Percentiles rank a stretch among this genome's conserved stretches.
Evolutionary conservation across 768 basidiomycete genomes (phyloP).

Genomic region (Agrocybe pediades): DNA sequence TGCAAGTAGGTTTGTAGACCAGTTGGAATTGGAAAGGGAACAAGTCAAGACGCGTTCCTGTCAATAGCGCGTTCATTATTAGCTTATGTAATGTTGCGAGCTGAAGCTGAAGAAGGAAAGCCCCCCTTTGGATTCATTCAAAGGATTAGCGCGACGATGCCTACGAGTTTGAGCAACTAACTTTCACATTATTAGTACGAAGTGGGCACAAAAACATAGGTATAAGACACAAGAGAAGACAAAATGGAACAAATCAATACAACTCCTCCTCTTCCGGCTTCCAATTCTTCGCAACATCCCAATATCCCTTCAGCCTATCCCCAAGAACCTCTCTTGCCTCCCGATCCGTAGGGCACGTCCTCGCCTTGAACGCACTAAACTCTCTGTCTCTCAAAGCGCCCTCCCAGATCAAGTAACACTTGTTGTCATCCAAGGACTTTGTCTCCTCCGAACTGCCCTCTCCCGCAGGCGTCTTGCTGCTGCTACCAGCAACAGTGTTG

Average conservation of each 20-base stretch:
- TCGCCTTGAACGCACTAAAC: slow-evolving; percentile 80
- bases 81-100: too few species aligned
- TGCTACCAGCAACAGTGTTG: neutral
- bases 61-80: too few species aligned
- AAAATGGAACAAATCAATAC: slow-evolving; percentile 37
- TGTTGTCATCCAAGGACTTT: slow-evolving; percentile 80
- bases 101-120: too few species aligned
- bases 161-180: too few species aligned
- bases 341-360: slow-evolving; percentile 80
- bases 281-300: slow-evolving; percentile 95
- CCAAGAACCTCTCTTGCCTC: slow-evolving; percentile 88
- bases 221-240: neutral
- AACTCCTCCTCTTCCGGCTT: slow-evolving; percentile 80
- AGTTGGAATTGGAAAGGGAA: too few species aligned
- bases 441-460: neutral
- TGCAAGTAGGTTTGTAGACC: too few species aligned
- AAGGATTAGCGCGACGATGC: too few species aligned
- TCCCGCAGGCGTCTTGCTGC: neutral
- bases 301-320: slow-evolving; percentile 82
- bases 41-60: too few species aligned
- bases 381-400: slow-evolving; percentile 82
- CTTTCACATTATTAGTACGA: too few species aligned
- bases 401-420: slow-evolving; percentile 92
- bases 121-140: too few species aligned
- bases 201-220: too few species aligned